Conservation (phyloP, 768 basidiomycete genomes). For the Lactarius trivialis region DNA sequence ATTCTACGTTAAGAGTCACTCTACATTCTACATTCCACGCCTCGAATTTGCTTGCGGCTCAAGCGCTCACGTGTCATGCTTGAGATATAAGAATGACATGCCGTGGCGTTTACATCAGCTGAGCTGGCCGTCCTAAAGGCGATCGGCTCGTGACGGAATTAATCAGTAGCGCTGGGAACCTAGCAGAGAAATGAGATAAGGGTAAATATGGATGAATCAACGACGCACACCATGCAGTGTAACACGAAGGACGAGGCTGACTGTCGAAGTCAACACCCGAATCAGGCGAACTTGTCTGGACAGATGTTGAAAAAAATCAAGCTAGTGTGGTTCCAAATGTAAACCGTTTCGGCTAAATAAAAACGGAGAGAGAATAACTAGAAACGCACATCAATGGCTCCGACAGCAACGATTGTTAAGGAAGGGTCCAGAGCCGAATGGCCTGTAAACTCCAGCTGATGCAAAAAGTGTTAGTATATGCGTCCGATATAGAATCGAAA, state of each 20-base stretch:
- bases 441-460: background rate
- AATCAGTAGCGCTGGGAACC: background rate
- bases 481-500: background rate
- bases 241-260: background rate
- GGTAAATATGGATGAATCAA: background rate
- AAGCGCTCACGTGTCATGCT: background rate
- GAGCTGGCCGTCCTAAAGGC: background rate
- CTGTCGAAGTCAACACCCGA: background rate
- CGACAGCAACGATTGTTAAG: background rate
- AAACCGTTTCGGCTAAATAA: background rate
- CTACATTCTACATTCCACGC: background rate
- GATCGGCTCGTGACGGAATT: background rate
- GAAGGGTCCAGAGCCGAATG: background rate
- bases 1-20: conserved; percentile 5
- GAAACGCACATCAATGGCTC: background rate
- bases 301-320: background rate
- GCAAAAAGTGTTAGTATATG: conserved; percentile 9
- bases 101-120: background rate
- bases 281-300: background rate
- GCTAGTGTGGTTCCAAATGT: background rate
- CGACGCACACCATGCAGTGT: background rate
- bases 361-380: background rate
- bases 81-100: background rate
- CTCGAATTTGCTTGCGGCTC: background rate
- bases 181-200: background rate